Evolutionary conservation across 306 rosid species (phyloP).

Genomic region (Sechiopsis laciniata): DNA sequence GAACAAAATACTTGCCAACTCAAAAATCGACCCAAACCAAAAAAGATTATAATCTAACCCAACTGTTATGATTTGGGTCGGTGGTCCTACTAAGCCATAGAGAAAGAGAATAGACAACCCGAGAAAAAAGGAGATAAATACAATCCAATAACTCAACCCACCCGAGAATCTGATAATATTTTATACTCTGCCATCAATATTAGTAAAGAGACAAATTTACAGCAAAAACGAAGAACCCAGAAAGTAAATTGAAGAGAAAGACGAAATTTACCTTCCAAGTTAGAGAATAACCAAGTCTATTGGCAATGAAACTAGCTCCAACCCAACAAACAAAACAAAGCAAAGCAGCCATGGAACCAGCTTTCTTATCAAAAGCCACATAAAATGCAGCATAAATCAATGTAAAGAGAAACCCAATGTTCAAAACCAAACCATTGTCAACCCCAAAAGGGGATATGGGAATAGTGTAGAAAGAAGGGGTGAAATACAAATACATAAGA

Average conservation of each 20-base stretch:
- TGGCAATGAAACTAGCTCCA: constrained; percentile 49
- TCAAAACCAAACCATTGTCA: constrained; percentile 37
- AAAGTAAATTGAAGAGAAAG: not conserved
- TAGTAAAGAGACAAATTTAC: not conserved
- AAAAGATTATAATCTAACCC: no score
- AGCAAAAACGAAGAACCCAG: not conserved
- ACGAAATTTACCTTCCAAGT: constrained; percentile 60
- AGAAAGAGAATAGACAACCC: no score
- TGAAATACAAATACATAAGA: constrained; percentile 50
- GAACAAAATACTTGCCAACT: no score
- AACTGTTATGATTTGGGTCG: no score
- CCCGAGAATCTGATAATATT: no score
- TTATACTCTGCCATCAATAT: not conserved
- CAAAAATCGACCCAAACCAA: no score
- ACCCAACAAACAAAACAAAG: constrained; percentile 57
- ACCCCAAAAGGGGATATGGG: constrained; percentile 31
- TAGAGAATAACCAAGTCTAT: constrained; percentile 39
- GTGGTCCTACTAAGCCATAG: no score
- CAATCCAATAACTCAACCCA: no score
- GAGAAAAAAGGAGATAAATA: no score
- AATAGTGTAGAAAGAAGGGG: constrained; percentile 45
- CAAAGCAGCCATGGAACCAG: constrained; percentile 68
- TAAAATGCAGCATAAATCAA: constrained; percentile 48
- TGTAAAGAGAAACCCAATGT: constrained; percentile 50
- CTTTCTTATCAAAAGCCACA: constrained; percentile 47